phyloP scores from a whole-genome alignment of 352 stramenopile genomes.

The Lagenidium giganteum region DNA sequence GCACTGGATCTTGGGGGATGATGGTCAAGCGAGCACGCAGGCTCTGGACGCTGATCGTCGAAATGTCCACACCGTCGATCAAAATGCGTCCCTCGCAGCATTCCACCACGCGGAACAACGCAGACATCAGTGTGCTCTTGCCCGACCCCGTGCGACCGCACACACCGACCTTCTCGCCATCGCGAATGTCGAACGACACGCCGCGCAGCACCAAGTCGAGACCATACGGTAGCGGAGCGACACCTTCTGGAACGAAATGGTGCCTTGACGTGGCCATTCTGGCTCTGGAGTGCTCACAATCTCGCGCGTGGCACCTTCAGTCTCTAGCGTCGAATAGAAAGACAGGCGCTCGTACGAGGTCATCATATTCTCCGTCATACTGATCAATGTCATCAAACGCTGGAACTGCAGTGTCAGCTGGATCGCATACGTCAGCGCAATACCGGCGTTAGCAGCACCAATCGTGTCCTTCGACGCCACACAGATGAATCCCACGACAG shows the following conservation, averaged over 20 bases:
- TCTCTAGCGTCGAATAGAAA: conserved; percentile 11
- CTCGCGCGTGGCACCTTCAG: conserved; percentile 10
- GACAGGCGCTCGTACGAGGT: conserved; percentile 23
- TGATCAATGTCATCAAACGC: conserved; percentile 9
- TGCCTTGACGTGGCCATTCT: conserved; percentile 18
- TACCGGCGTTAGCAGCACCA: conserved; percentile 2
- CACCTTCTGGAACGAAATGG: conserved; percentile 17
- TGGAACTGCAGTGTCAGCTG: conserved; percentile 33
- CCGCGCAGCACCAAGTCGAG: conserved; percentile 22
- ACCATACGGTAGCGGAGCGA: conserved; percentile 25
- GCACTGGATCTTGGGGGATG: conserved; percentile 81
- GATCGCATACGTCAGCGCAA: conserved; percentile 14
- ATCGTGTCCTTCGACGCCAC: neutral
- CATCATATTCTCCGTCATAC: conserved; percentile 21
- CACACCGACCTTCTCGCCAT: conserved; percentile 21
- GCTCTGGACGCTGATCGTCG: conserved; percentile 2
- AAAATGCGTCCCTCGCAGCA: conserved; percentile 35
- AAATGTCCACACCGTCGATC: conserved; percentile 80
- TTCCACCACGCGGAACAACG: conserved; percentile 23
- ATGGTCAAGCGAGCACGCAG: conserved; percentile 17
- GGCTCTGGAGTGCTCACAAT: neutral
- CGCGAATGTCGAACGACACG: conserved; percentile 13
- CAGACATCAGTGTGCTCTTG: conserved; percentile 24
- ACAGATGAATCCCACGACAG: conserved; percentile 4
- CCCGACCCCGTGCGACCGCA: conserved; percentile 24